These are phyloP conservation scores for Penicillium thymicola DNA, from an alignment of 2,329 filamentous ascomycete genomes.

Conservation along the genomic window DNA sequence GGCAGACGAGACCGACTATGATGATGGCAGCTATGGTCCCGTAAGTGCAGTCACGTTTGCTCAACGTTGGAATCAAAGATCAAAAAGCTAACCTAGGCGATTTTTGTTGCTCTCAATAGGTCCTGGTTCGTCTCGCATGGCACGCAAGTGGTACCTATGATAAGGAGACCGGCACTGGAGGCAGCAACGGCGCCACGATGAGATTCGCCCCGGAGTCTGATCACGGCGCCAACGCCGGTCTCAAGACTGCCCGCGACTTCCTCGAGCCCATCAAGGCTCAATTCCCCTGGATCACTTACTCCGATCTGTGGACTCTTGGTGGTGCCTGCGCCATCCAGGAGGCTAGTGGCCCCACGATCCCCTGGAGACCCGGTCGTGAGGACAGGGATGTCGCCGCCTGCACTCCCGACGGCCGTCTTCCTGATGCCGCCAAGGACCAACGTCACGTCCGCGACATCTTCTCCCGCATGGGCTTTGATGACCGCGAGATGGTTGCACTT, in stretches of 20 bases:
- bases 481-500: slow-evolving; percentile 92
- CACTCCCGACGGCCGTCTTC: slow-evolving; percentile 88
- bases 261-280: slow-evolving; percentile 84
- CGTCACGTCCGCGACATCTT: slow-evolving; percentile 90
- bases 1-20: slow-evolving; percentile 90
- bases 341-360: slow-evolving; percentile 84
- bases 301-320: slow-evolving; percentile 91
- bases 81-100: not conserved
- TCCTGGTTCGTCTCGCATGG: slow-evolving; percentile 88
- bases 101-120: slow-evolving; percentile 27
- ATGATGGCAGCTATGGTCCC: slow-evolving; percentile 93
- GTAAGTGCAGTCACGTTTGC: slow-evolving; percentile 40
- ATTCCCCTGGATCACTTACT: slow-evolving; percentile 95
- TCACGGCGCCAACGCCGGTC: slow-evolving; percentile 91
- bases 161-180: slow-evolving; percentile 80
- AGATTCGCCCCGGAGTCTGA: slow-evolving; percentile 83
- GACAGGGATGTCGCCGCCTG: slow-evolving; percentile 79
- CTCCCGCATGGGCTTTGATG: slow-evolving; percentile 94
- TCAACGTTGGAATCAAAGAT: not conserved
- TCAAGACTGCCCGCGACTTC: slow-evolving; percentile 84
- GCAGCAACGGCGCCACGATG: slow-evolving; percentile 96
- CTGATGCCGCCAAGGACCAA: slow-evolving; percentile 74
- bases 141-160: slow-evolving; percentile 92
- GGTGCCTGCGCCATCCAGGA: slow-evolving; percentile 88
- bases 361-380: slow-evolving; percentile 79